Percentiles rank a stretch among this genome's conserved stretches.
Evolutionary conservation across 768 basidiomycete genomes (phyloP).

Genomic region (Agrocybe chaxingu): DNA sequence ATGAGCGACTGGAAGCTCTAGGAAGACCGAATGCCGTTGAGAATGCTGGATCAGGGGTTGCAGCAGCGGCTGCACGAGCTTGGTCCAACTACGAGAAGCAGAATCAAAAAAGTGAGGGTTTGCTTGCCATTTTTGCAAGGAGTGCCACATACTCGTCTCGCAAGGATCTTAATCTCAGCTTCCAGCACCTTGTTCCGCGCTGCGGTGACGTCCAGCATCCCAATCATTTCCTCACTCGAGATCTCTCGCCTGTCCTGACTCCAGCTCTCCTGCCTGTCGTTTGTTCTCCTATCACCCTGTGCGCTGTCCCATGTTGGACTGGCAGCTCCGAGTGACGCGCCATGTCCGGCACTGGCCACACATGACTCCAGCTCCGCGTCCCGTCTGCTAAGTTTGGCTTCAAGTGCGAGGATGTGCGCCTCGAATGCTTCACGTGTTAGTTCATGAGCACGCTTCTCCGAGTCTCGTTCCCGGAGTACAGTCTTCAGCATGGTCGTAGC

Average conservation of each 20-base stretch:
- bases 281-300: neutral
- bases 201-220: slow-evolving; percentile 33
- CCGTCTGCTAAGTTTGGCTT: slow-evolving; percentile 53
- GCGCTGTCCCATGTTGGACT: neutral
- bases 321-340: neutral
- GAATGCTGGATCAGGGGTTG: neutral
- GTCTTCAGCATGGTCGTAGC: slow-evolving; percentile 41
- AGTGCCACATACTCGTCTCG: slow-evolving; percentile 28
- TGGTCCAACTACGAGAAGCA: slow-evolving; percentile 14
- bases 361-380: slow-evolving; percentile 50
- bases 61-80: slow-evolving; percentile 11
- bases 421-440: slow-evolving; percentile 37
- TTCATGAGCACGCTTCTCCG: slow-evolving; percentile 40
- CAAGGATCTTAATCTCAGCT: slow-evolving; percentile 37
- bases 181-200: slow-evolving; percentile 42
- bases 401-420: slow-evolving; percentile 38
- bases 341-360: slow-evolving; percentile 3
- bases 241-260: too few species aligned
- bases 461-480: slow-evolving; percentile 39
- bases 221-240: slow-evolving; percentile 34
- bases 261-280: slow-evolving; percentile 10
- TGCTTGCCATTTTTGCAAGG: neutral
- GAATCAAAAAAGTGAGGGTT: neutral
- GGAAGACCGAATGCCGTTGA: neutral
- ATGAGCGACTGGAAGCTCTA: too few species aligned